Conservation (phyloP, 2,329 filamentous ascomycete genomes). For the Aspergillus sp. region DNA sequence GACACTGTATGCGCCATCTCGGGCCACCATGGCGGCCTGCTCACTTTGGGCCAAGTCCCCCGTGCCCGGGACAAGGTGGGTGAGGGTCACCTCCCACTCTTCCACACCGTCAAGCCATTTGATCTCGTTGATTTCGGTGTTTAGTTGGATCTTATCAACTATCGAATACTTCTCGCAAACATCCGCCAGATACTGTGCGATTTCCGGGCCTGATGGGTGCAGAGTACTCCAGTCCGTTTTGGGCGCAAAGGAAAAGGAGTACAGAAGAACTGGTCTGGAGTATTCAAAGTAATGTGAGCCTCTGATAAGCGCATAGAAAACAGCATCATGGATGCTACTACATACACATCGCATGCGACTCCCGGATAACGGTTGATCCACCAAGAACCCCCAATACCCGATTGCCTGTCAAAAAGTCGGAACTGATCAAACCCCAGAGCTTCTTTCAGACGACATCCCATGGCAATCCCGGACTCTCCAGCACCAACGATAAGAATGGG, state of each 20-base stretch:
- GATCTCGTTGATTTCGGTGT: conserved; percentile 48
- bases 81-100: conserved; percentile 48
- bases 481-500: conserved; percentile 53
- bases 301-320: too few relatives aligned
- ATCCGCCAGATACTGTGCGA: conserved; percentile 45
- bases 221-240: conserved; percentile 46
- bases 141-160: conserved; percentile 50
- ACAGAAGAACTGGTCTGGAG: conserved; percentile 46
- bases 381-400: conserved; percentile 57
- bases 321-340: neutral
- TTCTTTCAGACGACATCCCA: conserved; percentile 51
- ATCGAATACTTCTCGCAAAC: conserved; percentile 47
- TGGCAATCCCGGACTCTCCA: conserved; percentile 55
- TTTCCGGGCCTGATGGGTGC: conserved; percentile 43
- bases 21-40: conserved; percentile 35
- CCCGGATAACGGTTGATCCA: conserved; percentile 55
- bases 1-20: conserved; percentile 40
- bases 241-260: conserved; percentile 49
- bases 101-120: conserved; percentile 47
- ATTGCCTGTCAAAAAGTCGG: conserved; percentile 52
- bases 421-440: conserved; percentile 53
- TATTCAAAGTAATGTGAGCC: too few relatives aligned
- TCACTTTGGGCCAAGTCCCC: conserved; percentile 47
- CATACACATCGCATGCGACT: conserved; percentile 48
- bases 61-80: conserved; percentile 44